Conservation (phyloP, 176 grass and related monocot genomes). For the Carex kokanica region DNA sequence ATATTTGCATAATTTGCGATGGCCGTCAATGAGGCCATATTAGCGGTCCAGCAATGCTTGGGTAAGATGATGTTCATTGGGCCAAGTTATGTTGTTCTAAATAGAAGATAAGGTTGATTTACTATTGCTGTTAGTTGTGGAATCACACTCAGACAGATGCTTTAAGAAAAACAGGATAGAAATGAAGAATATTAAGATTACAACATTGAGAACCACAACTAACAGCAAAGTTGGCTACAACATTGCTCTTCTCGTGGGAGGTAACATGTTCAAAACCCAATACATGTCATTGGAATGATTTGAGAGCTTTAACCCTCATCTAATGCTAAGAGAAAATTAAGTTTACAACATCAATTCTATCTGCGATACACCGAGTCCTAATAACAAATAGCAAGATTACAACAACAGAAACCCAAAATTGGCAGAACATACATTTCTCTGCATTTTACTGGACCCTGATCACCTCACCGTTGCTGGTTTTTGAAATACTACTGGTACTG, state of each 20-base stretch:
- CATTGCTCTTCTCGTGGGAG: background rate
- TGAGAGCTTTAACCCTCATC: background rate
- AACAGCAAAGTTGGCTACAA: background rate
- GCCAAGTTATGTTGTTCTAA: background rate
- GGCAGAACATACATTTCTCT: background rate
- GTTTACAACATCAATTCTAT: slow-evolving; percentile 21
- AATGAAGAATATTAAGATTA: slow-evolving; percentile 6
- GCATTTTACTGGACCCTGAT: background rate
- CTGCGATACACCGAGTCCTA: background rate
- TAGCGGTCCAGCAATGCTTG: background rate
- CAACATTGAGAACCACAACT: background rate
- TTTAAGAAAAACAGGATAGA: background rate
- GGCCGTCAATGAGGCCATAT: background rate
- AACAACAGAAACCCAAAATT: slow-evolving; percentile 22
- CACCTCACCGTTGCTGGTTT: background rate
- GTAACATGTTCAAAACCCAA: background rate
- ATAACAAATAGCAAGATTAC: background rate
- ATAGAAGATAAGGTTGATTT: background rate
- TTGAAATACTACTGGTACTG: background rate
- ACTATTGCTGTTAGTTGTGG: too few relatives aligned
- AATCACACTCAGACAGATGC: background rate
- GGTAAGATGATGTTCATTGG: background rate
- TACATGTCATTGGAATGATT: background rate
- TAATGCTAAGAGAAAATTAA: slow-evolving; percentile 6
- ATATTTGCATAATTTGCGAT: background rate